Evolutionary conservation across 768 basidiomycete species (phyloP).

Genomic region (Mycena chlorophos): DNA sequence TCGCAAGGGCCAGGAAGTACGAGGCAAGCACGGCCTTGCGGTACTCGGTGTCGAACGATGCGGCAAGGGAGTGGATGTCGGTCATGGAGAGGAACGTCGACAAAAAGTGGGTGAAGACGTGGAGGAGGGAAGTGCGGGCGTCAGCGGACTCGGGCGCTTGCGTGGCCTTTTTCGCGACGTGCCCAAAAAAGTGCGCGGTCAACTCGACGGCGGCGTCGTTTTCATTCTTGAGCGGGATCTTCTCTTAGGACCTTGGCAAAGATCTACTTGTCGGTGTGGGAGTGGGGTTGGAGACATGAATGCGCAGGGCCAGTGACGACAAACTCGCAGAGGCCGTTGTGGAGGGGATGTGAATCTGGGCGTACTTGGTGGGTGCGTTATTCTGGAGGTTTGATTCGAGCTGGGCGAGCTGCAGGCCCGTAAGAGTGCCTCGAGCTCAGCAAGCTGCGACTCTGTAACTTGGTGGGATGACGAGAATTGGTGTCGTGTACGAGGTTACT

Average conservation of each 20-base stretch:
- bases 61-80: neutral
- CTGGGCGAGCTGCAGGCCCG: no score
- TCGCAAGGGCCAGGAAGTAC: conserved; percentile 68
- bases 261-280: conserved; percentile 88
- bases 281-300: conserved; percentile 89
- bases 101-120: conserved; percentile 78
- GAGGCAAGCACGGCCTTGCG: neutral
- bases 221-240: conserved; percentile 67
- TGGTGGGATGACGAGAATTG: no score
- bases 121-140: conserved; percentile 64
- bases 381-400: no score
- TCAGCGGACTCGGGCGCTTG: conserved; percentile 52
- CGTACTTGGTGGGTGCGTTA: no score
- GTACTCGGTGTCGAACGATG: neutral
- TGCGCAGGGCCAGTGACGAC: no score
- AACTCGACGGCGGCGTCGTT: conserved; percentile 75
- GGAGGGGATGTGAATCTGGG: no score
- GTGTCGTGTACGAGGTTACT: no score
- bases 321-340: no score
- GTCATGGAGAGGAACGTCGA: conserved; percentile 22
- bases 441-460: no score
- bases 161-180: conserved; percentile 64
- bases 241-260: conserved; percentile 89
- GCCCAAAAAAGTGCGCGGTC: conserved; percentile 78
- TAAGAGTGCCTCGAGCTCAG: no score